Conservation (phyloP, 2,329 filamentous ascomycete genomes). For the Alternaria sp. region DNA sequence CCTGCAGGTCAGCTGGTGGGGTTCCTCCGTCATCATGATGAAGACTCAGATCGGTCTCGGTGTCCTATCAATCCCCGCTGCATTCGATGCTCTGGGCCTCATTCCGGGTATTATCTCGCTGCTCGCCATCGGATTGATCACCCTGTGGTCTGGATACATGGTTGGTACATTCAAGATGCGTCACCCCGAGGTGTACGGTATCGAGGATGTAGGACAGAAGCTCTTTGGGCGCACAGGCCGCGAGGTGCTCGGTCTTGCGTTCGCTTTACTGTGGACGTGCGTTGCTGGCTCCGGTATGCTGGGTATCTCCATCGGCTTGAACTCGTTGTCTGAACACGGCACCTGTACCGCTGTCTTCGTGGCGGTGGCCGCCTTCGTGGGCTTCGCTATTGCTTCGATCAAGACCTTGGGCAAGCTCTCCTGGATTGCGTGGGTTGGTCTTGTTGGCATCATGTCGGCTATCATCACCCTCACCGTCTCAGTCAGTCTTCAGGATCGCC, state of each 20-base stretch:
- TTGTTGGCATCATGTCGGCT: constrained; percentile 25
- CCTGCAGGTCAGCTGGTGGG: constrained; percentile 34
- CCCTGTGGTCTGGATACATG: constrained; percentile 58
- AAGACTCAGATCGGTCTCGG: constrained; percentile 45
- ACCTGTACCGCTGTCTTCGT: constrained; percentile 71
- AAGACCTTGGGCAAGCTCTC: constrained; percentile 44
- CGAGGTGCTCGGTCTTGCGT: constrained; percentile 51
- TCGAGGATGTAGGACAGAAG: constrained; percentile 62
- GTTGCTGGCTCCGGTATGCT: constrained; percentile 73
- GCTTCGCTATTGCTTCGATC: constrained; percentile 53
- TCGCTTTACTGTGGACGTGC: constrained; percentile 56
- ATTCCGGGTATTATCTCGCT: constrained; percentile 58
- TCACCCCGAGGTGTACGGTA: constrained; percentile 63
- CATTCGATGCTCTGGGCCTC: constrained; percentile 56
- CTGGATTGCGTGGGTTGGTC: constrained; percentile 35
- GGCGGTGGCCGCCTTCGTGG: constrained; percentile 64
- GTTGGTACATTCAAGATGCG: constrained; percentile 61
- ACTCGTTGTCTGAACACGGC: constrained; percentile 64
- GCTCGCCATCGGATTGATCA: constrained; percentile 50
- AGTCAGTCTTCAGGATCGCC: constrained; percentile 34
- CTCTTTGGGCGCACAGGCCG: constrained; percentile 61
- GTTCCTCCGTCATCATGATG: constrained; percentile 36
- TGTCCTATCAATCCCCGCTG: constrained; percentile 58
- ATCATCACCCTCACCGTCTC: constrained; percentile 34
- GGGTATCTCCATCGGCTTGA: constrained; percentile 48